Base-by-base conservation (phyloP, 805 yeast species). In the Suhomyces vadensis region DNA sequence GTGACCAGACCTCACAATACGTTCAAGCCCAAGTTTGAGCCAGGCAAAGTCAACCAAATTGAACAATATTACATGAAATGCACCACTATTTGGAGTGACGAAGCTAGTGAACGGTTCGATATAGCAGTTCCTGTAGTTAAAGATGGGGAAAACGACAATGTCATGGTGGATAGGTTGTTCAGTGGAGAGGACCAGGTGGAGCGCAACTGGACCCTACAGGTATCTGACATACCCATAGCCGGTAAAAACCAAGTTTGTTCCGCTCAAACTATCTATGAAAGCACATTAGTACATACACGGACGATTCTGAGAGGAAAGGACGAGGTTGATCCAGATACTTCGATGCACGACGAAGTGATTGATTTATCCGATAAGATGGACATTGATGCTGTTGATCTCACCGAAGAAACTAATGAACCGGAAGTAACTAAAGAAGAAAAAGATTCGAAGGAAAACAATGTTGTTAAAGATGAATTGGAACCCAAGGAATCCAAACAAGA, bases 141-240 rank as follows among this genome's bases (percentile, higher is more conserved):
- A 13, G 61, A 50, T 2, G 50, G 35, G 13, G 47, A 41, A 6
- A 45, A 49, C 17, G 49, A 52, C 14, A 52, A 51, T 29, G 49
- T 63, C 5, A 49, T 58, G 27, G 70, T 64, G 13, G 63, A 55
- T 25, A 55, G 66, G 35, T 54, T 69, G 17, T 69, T 71, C 44
- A 21, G 55, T 4, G 61, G 58, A 10, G 50, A 51, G 24, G 56
- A 50, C 22, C 52, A 54, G 24, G 38, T 31, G 25, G 24, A 40
- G 7, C 44, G 70, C 55, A 49, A 65, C 31, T 86, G 91, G 92
- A 74, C 83, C 1, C 55, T 86, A 6, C 85, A 79, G 52, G 70
- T 82, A 20, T 69, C 79, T 4, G 95, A 87, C 62, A 83, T 87
- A 9, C 94, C 94, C 1, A 78, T 83, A 5, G 91, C 88, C 7